Evolutionary conservation across 148 eudicot genomes (phyloP).

Genomic region (Tetragonia tetragonoides): DNA sequence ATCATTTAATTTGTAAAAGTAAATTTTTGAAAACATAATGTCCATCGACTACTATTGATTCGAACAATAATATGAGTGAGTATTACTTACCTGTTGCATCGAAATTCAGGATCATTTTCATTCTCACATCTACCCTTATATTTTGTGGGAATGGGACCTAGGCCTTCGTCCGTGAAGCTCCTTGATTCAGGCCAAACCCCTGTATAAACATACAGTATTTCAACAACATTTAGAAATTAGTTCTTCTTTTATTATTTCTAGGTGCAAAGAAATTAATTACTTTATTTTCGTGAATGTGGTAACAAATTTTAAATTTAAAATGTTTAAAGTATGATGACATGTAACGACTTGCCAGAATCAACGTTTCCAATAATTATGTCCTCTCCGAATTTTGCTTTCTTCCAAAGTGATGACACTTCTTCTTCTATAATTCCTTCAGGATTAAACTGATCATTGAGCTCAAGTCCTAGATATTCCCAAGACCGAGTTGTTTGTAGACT

Average conservation of each 20-base stretch:
- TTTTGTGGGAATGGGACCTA: slow-evolving; percentile 12
- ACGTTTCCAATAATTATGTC: slow-evolving; percentile 14
- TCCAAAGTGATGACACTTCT: not conserved
- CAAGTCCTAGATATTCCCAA: slow-evolving; percentile 12
- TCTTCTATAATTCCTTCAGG: not conserved
- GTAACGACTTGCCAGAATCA: slow-evolving; percentile 2
- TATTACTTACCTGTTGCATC: slow-evolving; percentile 1
- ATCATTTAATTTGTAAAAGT: too few species aligned
- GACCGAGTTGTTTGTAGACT: slow-evolving; percentile 9
- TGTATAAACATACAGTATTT: not conserved
- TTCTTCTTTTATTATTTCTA: too few species aligned
- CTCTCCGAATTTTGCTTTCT: slow-evolving; percentile 3
- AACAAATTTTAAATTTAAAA: too few species aligned
- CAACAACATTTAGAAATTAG: too few species aligned
- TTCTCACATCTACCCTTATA: slow-evolving; percentile 12
- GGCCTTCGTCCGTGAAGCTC: slow-evolving; percentile 11
- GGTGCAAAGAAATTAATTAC: too few species aligned
- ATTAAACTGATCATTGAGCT: not conserved
- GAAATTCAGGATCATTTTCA: slow-evolving; percentile 8
- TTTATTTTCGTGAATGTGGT: too few species aligned
- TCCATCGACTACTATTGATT: too few species aligned
- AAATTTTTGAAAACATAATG: too few species aligned
- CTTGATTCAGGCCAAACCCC: slow-evolving; percentile 23
- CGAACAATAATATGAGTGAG: too few species aligned
- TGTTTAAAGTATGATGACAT: not conserved